Percentiles rank a stretch among this genome's conserved stretches.
Evolutionary conservation across 1,284 basidiomycete genomes (phyloP).

Genomic region (Chiua sp.): DNA sequence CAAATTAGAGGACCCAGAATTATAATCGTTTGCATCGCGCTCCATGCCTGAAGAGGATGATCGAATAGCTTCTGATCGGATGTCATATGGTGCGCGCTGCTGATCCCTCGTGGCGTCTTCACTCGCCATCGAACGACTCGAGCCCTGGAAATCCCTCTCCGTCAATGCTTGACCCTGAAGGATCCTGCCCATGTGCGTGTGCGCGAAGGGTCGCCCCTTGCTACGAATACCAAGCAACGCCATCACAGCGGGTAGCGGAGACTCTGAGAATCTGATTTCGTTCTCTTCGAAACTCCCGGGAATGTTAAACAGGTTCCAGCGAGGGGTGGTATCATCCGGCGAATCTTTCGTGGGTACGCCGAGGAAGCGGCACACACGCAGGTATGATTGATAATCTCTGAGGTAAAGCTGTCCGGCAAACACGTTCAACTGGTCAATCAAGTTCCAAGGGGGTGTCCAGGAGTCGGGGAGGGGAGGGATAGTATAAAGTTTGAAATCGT

Average conservation of each 20-base stretch:
- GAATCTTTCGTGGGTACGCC: neutral
- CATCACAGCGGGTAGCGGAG: neutral
- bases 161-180: neutral
- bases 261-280: neutral
- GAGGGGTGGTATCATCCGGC: neutral
- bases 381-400: slow-evolving; percentile 35
- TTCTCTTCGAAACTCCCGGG: neutral
- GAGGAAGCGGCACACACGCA: neutral
- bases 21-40: too few species aligned
- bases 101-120: too few species aligned
- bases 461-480: slow-evolving; percentile 29
- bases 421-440: slow-evolving; percentile 26
- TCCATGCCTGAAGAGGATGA: too few species aligned
- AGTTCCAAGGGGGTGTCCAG: neutral
- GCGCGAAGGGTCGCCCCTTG: neutral
- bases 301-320: neutral
- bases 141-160: too few species aligned
- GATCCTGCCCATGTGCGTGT: slow-evolving; percentile 2
- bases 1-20: too few species aligned
- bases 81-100: too few species aligned
- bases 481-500: slow-evolving; percentile 41
- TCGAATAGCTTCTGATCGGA: too few species aligned
- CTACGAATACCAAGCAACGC: neutral
- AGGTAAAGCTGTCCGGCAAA: slow-evolving; percentile 38
- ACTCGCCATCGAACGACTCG: too few species aligned